Evolutionary conservation across 139 green algal species (phyloP).

Genomic region (Chlorella sp.): DNA sequence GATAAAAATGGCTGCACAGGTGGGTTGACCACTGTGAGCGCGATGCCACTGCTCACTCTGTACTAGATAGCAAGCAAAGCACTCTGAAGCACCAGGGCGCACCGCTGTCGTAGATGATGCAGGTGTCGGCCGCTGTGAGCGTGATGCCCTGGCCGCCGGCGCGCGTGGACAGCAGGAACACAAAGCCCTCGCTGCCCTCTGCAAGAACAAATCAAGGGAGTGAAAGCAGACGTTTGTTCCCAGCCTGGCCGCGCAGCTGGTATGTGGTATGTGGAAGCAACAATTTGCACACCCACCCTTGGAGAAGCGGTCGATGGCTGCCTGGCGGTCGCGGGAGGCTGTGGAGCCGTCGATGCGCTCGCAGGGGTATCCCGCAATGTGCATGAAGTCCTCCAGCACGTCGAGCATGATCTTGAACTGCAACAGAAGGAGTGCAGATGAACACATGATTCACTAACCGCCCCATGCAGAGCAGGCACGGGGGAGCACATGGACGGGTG

Average conservation of each 20-base stretch:
- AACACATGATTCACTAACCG: no score
- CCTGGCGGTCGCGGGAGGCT: constrained; percentile 71
- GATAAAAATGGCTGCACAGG: no score
- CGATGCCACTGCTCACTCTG: no score
- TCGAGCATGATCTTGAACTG: constrained; percentile 94
- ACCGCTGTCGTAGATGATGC: constrained; percentile 93
- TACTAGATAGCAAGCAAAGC: no score
- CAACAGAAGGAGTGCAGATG: no score
- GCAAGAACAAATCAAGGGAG: no score
- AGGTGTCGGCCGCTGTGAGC: constrained; percentile 93
- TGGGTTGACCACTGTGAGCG: no score
- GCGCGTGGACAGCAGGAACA: constrained; percentile 93
- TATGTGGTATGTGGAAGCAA: no score
- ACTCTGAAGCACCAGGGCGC: background rate
- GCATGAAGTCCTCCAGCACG: constrained; percentile 89
- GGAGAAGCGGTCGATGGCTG: constrained; percentile 91
- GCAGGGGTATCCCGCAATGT: constrained; percentile 52
- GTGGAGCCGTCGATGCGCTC: constrained; percentile 91
- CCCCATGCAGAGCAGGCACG: no score
- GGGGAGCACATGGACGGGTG: no score
- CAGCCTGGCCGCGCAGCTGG: no score
- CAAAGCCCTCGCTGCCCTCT: constrained; percentile 69
- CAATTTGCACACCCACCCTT: constrained; percentile 15
- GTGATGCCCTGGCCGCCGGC: constrained; percentile 97
- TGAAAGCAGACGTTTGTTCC: no score